Base-by-base conservation (phyloP, 2,329 filamentous ascomycete species). In the Didymella glomerata region DNA sequence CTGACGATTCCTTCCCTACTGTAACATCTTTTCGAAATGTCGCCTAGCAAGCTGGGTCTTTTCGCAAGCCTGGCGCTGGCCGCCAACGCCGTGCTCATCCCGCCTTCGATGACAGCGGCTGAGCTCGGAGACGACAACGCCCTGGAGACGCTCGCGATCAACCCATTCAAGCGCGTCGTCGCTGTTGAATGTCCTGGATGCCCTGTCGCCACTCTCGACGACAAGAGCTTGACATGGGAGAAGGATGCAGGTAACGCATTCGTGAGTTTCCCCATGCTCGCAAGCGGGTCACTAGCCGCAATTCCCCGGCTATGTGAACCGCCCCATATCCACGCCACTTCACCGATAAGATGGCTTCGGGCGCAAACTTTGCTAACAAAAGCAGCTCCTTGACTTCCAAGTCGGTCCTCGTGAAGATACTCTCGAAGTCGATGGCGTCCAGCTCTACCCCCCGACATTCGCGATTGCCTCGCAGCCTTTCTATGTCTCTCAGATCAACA, bases 371-470 rank as follows among this genome's bases (percentile, higher is more conserved):
- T 10, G 7, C 70, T 76, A 54, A 74, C 61, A 20, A 34, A 8
- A 24, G 28, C 36, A 78, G 76, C 59, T 73, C 18, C 68, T 79
- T 32, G 73, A 78, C 57, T 76, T 79, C 53, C 69, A 73, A 54
- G 68, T 77, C 36, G 76, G 75, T 22, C 41, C 67, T 10, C 51
- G 68, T 32, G 67, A 74, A 48, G 66, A 74, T 28, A 70, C 66
- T 3, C 68, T 78, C 18, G 64, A 73, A 16, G 69, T 78, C 53
- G 71, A 76, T 54, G 76, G 73, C 45, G 66, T 68, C 32, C 75
- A 73, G 52, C 70, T 79, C n/a, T 78, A 76, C 55, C 77, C 77
- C 16, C 77, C 77, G 8, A 65, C 67, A 7, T 73, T 77, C 54
- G 66, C 66, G 54, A 62, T 67, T 40, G 65, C 69, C 48, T 54